Evolutionary conservation across 768 basidiomycete genomes (phyloP).

Genomic region (Sistotremastrum suecicum): DNA sequence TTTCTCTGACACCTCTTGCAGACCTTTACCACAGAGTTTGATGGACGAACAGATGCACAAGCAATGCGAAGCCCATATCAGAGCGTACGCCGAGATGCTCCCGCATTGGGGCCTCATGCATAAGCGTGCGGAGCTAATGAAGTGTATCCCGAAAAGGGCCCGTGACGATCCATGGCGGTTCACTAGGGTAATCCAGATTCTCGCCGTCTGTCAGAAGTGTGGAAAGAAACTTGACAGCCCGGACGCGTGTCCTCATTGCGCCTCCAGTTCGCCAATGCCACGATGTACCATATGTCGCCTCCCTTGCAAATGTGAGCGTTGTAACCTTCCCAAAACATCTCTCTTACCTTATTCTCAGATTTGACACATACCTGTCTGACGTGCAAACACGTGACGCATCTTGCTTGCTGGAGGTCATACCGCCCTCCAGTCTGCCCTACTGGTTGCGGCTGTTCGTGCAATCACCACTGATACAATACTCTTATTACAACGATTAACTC

Average conservation of each 20-base stretch:
- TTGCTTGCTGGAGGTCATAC: constrained; percentile 45
- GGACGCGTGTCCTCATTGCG: constrained; percentile 29
- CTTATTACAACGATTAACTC: not conserved
- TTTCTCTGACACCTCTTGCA: not conserved
- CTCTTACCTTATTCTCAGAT: too few species aligned
- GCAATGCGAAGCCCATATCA: constrained; percentile 35
- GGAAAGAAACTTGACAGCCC: constrained; percentile 19
- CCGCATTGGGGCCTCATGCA: constrained; percentile 58
- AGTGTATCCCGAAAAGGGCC: constrained; percentile 16
- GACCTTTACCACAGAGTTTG: constrained; percentile 3
- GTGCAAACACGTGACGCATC: constrained; percentile 30
- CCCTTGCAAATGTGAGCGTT: constrained; percentile 49
- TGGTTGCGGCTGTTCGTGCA: constrained; percentile 55
- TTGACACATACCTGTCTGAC: not conserved
- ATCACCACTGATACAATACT: not conserved
- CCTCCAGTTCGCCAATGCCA: constrained; percentile 28
- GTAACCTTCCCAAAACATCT: not conserved
- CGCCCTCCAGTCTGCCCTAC: constrained; percentile 42
- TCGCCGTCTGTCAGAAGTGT: constrained; percentile 30
- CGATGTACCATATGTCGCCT: constrained; percentile 63
- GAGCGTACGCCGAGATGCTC: constrained; percentile 62
- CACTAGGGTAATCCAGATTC: constrained; percentile 19
- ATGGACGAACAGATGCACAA: constrained; percentile 18
- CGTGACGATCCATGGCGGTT: constrained; percentile 22
- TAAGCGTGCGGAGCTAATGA: constrained; percentile 62